phyloP scores from a whole-genome alignment of 495 filamentous ascomycete genomes.

The Lophiostoma macrostomum region DNA sequence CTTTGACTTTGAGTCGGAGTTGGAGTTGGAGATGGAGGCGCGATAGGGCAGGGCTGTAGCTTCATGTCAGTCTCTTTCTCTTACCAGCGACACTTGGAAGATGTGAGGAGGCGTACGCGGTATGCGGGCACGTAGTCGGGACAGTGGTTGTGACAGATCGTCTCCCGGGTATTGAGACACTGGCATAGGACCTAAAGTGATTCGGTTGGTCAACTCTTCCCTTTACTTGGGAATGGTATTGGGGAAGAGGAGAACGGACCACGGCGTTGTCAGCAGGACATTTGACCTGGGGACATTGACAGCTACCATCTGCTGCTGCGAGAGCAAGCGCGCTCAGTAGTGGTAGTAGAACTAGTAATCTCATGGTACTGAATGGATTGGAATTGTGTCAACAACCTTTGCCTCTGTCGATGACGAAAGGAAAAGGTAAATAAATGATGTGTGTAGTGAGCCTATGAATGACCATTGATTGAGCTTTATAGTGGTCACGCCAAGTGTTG shows the following conservation, averaged over 20 bases:
- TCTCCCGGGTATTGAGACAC: conserved; percentile 23
- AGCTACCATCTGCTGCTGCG: conserved; percentile 6
- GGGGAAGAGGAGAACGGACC: not conserved
- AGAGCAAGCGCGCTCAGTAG: conserved; percentile 8
- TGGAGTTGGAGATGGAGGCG: not conserved
- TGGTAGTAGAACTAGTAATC: conserved; percentile 13
- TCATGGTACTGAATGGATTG: conserved; percentile 8
- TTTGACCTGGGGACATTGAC: conserved; percentile 25
- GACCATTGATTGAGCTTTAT: no score
- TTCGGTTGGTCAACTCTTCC: not conserved
- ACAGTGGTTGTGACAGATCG: conserved; percentile 13
- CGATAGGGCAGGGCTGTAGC: conserved; percentile 8
- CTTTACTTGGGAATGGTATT: not conserved
- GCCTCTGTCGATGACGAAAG: not conserved
- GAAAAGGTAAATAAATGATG: no score
- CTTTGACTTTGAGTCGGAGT: not conserved
- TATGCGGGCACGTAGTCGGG: conserved; percentile 16
- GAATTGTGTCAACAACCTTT: not conserved
- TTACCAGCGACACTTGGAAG: not conserved
- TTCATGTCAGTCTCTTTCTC: not conserved
- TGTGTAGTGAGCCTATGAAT: no score
- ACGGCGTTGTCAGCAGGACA: conserved; percentile 16
- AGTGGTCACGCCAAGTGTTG: no score
- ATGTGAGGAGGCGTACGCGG: conserved; percentile 9
- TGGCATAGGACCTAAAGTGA: conserved; percentile 18